A percentile compares a stretch with the other conserved stretches of the same genome.
Evolutionary conservation across 2,329 filamentous ascomycete species (phyloP).

Genomic region (Fusarium pilosicola): DNA sequence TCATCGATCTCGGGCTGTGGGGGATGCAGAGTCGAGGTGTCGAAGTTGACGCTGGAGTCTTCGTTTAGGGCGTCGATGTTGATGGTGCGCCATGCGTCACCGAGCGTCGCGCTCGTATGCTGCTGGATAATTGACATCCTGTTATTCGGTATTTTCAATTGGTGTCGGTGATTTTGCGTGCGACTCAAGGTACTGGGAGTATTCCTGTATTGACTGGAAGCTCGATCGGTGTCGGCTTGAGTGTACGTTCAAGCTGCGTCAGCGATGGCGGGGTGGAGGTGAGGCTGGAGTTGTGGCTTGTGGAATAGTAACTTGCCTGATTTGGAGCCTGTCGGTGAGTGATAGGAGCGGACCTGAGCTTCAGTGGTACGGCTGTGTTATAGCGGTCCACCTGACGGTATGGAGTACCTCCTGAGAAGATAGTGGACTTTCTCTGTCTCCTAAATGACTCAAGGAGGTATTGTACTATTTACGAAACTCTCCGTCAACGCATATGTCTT

Average conservation of each 20-base stretch:
- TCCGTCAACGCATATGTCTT: background rate
- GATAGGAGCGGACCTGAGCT: background rate
- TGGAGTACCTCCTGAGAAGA: background rate
- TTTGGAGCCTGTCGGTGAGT: background rate
- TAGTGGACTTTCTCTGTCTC: background rate
- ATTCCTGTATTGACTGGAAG: constrained; percentile 12
- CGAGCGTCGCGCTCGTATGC: constrained; percentile 67
- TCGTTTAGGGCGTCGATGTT: constrained; percentile 93
- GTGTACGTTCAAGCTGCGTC: constrained; percentile 45
- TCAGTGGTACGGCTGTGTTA: background rate
- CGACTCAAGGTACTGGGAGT: constrained; percentile 2
- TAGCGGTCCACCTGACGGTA: background rate
- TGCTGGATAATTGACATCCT: constrained; percentile 75
- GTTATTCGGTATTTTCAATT: background rate
- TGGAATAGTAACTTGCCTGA: background rate
- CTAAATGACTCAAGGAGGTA: background rate
- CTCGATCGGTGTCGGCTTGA: constrained; percentile 30
- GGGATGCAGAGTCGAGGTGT: constrained; percentile 83
- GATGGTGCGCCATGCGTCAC: constrained; percentile 84
- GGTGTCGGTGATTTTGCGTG: background rate
- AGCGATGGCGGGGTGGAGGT: constrained; percentile 47
- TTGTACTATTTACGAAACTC: background rate
- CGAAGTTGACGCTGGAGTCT: constrained; percentile 92
- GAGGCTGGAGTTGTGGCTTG: constrained; percentile 42
- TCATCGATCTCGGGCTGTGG: constrained; percentile 79